A percentile compares a stretch with the other conserved stretches of the same genome.
Evolutionary conservation across 2,329 filamentous ascomycete genomes (phyloP).

Genomic region (Chaetomiaceae sp.): DNA sequence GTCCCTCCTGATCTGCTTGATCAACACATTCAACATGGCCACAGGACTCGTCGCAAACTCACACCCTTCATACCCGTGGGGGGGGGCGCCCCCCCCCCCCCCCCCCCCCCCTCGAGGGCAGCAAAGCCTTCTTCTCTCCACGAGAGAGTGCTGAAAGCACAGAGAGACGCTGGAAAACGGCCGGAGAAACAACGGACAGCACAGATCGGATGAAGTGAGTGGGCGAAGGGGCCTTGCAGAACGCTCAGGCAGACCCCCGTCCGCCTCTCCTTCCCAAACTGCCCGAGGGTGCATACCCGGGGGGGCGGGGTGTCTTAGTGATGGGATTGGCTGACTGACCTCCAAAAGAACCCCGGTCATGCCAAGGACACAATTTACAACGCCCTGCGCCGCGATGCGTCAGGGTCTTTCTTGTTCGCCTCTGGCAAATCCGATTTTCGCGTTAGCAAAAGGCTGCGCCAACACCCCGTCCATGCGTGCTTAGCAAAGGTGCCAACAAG

Average conservation of each 20-base stretch:
- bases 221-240: constrained; percentile 7
- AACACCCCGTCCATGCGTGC: too few species aligned
- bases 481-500: too few species aligned
- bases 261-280: constrained; percentile 17
- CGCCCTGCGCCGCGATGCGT: constrained; percentile 20
- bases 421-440: constrained; percentile 21
- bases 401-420: constrained; percentile 21
- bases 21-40: too few species aligned
- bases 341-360: constrained; percentile 30
- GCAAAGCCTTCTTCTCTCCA: too few species aligned
- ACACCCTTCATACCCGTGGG: too few species aligned
- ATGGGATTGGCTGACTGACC: constrained; percentile 29
- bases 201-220: too few species aligned
- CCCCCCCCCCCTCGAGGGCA: not conserved
- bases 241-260: not conserved
- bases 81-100: not conserved
- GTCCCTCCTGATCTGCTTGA: too few species aligned
- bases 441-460: constrained; percentile 23
- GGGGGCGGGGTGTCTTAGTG: constrained; percentile 20
- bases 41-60: too few species aligned
- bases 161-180: too few species aligned
- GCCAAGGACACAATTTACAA: constrained; percentile 28
- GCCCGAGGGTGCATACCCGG: constrained; percentile 20
- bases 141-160: too few species aligned
- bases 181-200: too few species aligned